Conservation (phyloP, 2,329 filamentous ascomycete species). For the Geoglossum cookeanum region DNA sequence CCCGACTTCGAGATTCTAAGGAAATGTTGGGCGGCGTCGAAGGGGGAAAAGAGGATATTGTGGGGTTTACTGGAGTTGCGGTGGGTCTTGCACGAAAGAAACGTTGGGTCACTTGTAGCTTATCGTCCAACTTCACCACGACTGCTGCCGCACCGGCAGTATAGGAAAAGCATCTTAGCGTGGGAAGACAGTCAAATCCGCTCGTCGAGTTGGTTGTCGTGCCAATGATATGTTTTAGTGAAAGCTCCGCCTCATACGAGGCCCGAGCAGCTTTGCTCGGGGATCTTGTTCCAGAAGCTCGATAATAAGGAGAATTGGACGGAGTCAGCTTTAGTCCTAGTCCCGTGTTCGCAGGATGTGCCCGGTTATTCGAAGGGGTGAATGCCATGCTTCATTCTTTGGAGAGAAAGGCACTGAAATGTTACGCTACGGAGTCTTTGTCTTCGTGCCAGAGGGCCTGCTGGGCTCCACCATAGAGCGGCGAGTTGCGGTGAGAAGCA, state of each 20-base stretch:
- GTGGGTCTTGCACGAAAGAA: slow-evolving; percentile 77
- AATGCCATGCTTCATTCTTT: slow-evolving; percentile 3
- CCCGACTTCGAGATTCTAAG: slow-evolving; percentile 35
- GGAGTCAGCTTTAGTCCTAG: slow-evolving; percentile 45
- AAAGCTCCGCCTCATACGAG: slow-evolving; percentile 26
- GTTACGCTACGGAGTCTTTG: neutral
- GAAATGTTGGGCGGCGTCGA: slow-evolving; percentile 35
- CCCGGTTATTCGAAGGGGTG: neutral
- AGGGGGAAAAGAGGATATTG: slow-evolving; percentile 30
- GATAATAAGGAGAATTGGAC: slow-evolving; percentile 46
- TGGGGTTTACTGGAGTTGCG: slow-evolving; percentile 42
- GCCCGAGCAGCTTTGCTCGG: neutral
- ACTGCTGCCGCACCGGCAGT: slow-evolving; percentile 90
- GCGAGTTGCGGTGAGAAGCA: neutral
- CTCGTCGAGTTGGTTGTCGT: slow-evolving; percentile 72
- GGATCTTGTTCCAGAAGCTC: neutral
- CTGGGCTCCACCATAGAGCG: neutral
- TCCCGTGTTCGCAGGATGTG: neutral
- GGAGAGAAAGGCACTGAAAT: neutral
- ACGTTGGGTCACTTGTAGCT: slow-evolving; percentile 47
- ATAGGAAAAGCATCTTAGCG: slow-evolving; percentile 59
- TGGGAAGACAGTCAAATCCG: slow-evolving; percentile 64
- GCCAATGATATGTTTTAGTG: slow-evolving; percentile 69
- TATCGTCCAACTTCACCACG: slow-evolving; percentile 57
- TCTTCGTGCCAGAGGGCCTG: neutral